Base-by-base conservation (phyloP, 169 alveolate species). In the Cryptosporidium ubiquitum region DNA sequence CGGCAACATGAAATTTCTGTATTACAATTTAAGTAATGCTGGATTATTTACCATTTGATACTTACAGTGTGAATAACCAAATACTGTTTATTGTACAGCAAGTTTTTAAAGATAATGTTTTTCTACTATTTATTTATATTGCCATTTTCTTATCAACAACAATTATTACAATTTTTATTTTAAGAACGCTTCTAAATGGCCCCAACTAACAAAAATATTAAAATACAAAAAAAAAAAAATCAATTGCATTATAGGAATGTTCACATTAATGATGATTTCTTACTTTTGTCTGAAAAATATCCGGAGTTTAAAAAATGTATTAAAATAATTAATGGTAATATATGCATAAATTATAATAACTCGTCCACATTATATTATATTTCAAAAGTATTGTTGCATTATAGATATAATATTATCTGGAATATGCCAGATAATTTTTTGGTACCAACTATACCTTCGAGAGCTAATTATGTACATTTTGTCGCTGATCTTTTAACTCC, bases 391-490 rank as follows among this genome's bases (percentile, higher is more conserved):
- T 29, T 79, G 20, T 20, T 79, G 9, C 73, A 79, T n/a, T 79
- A 61, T 20, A 79, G 89, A 42, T 79, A 79, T 29, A 79, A 79
- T 23, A 79, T 79, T 9, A 49, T 5, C 33, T 79, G 89, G 89
- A 33, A 64, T 6, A 79, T 79, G 3, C 75, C 89, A 10, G 64
- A 68, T 4, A 42, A 42, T 5, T 91, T 91, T 66, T 68, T 92
- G 47, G 57, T 91, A 31, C 94, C 94, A 26, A 58, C 93, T 20
- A 44, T 92, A 1, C 94, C 94, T 31, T 71, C 91, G 3, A 29
- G 94, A 29, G 94, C 93, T 23, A 92, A 92, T 31, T 92, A 92
- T 58, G 68, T 92, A n/a, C 94, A 92, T 70, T 79, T 70, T 68
- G 35, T 91, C 16, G 94, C 94, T 5, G 94, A 92, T 49, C 91